Evolutionary conservation across 2,329 filamentous ascomycete species (phyloP), one percentile per base, ranked within the genome.

Genomic region (Aaosphaeria arxii): DNA sequence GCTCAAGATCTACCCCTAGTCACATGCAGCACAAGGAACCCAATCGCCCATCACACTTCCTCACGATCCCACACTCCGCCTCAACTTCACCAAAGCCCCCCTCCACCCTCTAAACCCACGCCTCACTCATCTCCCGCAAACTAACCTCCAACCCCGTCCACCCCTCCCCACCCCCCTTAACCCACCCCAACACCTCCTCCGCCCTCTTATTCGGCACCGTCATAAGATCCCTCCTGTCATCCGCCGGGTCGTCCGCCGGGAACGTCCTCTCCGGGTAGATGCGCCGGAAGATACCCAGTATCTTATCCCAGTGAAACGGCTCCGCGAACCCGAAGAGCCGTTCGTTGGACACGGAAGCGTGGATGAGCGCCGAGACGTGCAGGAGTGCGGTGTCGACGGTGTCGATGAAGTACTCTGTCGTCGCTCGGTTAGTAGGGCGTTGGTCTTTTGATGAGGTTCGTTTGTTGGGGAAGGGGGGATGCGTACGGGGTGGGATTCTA

Each of bases 241-340:
- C 56, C 32, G 55, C 49, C 0, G 64, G 31, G 38, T 59, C 55
- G 0, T 58, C 53, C 33, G 2, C 9, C 2, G 50, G 44, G 46
- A 77, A 71, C 11, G 52, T 54, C 42, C 66, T 69, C 3, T 71
- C 61, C 0, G 78, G 77, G 41, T 69, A 68, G 3, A 71, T 30
- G 40, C 70, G 66, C 30, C 69, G 59, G 38, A 75, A 57, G 7
- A 72, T 61, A 0, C 48, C 55, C 7, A 79, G 52, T 11, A 80
- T 54, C 2, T 72, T 56, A 17, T 78, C 77, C 62, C 72, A 78
- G 41, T 69, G 78, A 47, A 71, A 77, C 0, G 71, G 72, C 1
- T 71, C 65, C 0, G 76, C 78, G 45, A 78, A 81, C 1, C 69
- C 81, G 56, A 83, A 81, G 6, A 85, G 59, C 1, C 82, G 74